Conservation (phyloP, 306 rosid genomes). For the Trifolium dubium region DNA sequence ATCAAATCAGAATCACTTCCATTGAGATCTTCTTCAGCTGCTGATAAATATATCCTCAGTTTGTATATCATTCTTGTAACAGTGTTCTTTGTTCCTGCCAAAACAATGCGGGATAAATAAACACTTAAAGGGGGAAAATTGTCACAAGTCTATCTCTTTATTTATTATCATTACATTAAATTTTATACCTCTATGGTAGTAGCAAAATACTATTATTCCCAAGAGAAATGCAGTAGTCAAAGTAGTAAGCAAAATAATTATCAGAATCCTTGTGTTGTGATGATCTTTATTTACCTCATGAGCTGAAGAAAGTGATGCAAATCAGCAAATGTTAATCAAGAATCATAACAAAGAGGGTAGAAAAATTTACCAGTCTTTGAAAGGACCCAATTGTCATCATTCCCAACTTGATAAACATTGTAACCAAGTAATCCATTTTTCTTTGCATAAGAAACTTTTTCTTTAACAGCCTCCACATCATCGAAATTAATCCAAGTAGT, state of each 20-base stretch:
- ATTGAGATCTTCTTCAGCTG: constrained; percentile 30
- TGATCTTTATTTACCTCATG: constrained; percentile 36
- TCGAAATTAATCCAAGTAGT: constrained; percentile 56
- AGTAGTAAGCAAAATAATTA: constrained; percentile 40
- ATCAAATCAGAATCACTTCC: constrained; percentile 42
- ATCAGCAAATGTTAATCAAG: no score
- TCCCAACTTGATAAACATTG: constrained; percentile 52
- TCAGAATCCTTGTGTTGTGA: constrained; percentile 41
- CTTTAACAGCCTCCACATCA: constrained; percentile 53
- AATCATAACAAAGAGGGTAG: background rate
- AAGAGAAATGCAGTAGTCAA: constrained; percentile 31
- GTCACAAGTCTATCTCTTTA: constrained; percentile 11
- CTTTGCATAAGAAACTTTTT: constrained; percentile 61
- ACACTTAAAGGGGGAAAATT: background rate
- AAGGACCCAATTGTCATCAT: constrained; percentile 66
- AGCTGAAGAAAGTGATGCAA: constrained; percentile 36
- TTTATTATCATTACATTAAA: no score
- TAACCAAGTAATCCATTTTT: constrained; percentile 58
- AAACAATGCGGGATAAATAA: background rate
- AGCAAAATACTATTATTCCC: constrained; percentile 41
- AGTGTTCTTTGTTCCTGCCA: constrained; percentile 26
- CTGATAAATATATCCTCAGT: constrained; percentile 32
- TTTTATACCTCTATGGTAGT: constrained; percentile 24
- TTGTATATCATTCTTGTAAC: constrained; percentile 29
- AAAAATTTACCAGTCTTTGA: constrained; percentile 44